Base-by-base conservation (phyloP, 2,329 filamentous ascomycete genomes). In the Aspergillus costaricaensis region DNA sequence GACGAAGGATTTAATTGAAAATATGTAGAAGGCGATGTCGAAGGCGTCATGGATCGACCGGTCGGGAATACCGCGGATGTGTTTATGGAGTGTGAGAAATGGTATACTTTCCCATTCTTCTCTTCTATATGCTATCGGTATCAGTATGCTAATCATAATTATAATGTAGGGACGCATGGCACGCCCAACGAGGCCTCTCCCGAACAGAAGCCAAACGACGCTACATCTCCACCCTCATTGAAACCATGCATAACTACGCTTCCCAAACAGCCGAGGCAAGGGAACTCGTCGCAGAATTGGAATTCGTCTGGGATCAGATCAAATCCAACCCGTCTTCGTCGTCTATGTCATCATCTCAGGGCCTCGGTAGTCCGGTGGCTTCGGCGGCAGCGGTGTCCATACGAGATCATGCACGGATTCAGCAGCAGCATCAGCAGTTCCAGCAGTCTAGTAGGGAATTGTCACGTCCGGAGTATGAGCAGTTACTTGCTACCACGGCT, bases 221-320 rank as follows among this genome's bases (percentile, higher is more conserved):
- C 68, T 98, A 99, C 75, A 94, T 99, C 73, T 91, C 93, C 71
- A 93, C 91, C 17, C 82, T 99, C 62, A 96, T 99, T 75, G 90
- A 94, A 70, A 98, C 93, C 1, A 98, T 99, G 93, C 93, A 97
- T 80, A 86, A 88, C 73, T 98, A 96, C 80, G 95, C 95, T 53
- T 95, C 84, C 47, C 85, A 89, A 43, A 97, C 92, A 0, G 72
- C 77, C 52, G 92, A 96, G 74, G 92, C 92, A 7, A 85, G 89
- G 61, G 93, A 96, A 77, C 83, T 99, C 41, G 93, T 98, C 39
- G 84, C 88, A 9, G 95, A 99, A 76, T 86, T 99, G n/a, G 95
- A 99, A 78, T 99, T 98, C 70, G 94, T 99, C 41, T 99, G 95
- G 95, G 92, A 97, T 68, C 95, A 98, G 76, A 94, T 99, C 69